Conservation (phyloP, 2,329 filamentous ascomycete genomes). For the Pyricularia sp. region DNA sequence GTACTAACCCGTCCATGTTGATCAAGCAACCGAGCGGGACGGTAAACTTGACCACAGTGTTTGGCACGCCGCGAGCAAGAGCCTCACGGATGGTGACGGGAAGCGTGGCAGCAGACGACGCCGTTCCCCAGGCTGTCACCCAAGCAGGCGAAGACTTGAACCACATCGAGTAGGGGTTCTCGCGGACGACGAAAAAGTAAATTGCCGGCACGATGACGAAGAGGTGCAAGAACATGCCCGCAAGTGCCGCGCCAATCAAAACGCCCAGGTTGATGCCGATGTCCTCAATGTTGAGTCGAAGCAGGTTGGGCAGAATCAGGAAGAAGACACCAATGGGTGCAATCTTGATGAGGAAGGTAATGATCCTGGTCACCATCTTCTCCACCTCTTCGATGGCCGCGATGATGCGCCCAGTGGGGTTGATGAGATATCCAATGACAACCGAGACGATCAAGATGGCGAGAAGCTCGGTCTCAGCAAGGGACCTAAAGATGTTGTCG, state of each 20-base stretch:
- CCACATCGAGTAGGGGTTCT: constrained; percentile 39
- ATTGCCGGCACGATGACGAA: constrained; percentile 32
- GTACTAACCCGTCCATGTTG: constrained; percentile 34
- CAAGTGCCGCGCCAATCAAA: constrained; percentile 29
- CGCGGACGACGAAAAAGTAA: constrained; percentile 28
- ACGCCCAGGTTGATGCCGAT: constrained; percentile 40
- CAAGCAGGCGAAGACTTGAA: constrained; percentile 37
- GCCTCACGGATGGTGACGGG: constrained; percentile 36
- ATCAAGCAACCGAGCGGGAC: constrained; percentile 38
- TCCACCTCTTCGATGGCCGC: constrained; percentile 36
- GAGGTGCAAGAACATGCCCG: constrained; percentile 15
- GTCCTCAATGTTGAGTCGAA: constrained; percentile 34
- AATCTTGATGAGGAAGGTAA: constrained; percentile 33
- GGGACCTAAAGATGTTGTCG: constrained; percentile 33
- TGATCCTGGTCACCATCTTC: constrained; percentile 18
- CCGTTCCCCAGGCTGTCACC: constrained; percentile 45
- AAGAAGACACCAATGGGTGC: constrained; percentile 45
- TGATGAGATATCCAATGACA: constrained; percentile 21
- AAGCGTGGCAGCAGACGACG: constrained; percentile 41
- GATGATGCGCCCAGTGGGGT: constrained; percentile 28
- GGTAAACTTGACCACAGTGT: constrained; percentile 33
- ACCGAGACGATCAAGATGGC: constrained; percentile 25
- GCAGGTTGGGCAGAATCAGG: constrained; percentile 40
- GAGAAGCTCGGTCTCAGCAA: constrained; percentile 23
- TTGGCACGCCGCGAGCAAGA: constrained; percentile 28